Base-by-base conservation (phyloP, 495 filamentous ascomycete species). In the Pseudomonodictys pantanalensis region DNA sequence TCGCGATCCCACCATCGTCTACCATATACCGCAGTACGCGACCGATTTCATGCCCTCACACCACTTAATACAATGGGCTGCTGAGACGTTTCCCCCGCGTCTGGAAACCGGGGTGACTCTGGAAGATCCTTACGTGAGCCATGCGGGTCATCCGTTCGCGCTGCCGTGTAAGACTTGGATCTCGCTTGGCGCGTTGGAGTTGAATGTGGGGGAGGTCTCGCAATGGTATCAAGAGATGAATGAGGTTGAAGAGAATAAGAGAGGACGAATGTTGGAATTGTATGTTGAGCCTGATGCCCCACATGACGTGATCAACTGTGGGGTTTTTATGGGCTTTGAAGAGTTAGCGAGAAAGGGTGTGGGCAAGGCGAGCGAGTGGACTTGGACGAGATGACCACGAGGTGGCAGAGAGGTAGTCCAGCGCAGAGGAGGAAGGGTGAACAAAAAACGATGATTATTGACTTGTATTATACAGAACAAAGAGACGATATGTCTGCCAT, bases 261-360 rank as follows among this genome's bases (percentile, higher is more conserved):
- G 20, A 43, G 39, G 70, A n/a, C n/a, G n/a, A n/a, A n/a, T 74
- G 43, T 60, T 74, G 7, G 70, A 72, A 20, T 39, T 71, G 10
- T 65, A 60, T 24, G 66, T 70, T 51, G 65, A 69, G 38, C 58
- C 64, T 26, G 30, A 46, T 17, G 53, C 65, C 24, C 65, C 68
- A 1, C 73, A 76, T 55, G 71, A 76, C 68, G 39, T 76, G 11
- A 46, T 69, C 20, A 60, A 72, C 47, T 57, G 73, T 45, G 73
- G 60, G 1, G 61, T 61, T 58, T 45, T 72, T 28, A 41, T 71
- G 58, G 65, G 57, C 1, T 76, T 72, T 50, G 20, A 55, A 18
- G 54, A 69, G 5, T 60, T 71, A 56, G 67, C 63, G 23, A 50
- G 41, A 17, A 49, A 51, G n/a, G 65, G 68, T 65, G 70, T 68